Evolutionary conservation across 2,329 filamentous ascomycete species (phyloP).

Genomic region (Dothideomycetes sp.): DNA sequence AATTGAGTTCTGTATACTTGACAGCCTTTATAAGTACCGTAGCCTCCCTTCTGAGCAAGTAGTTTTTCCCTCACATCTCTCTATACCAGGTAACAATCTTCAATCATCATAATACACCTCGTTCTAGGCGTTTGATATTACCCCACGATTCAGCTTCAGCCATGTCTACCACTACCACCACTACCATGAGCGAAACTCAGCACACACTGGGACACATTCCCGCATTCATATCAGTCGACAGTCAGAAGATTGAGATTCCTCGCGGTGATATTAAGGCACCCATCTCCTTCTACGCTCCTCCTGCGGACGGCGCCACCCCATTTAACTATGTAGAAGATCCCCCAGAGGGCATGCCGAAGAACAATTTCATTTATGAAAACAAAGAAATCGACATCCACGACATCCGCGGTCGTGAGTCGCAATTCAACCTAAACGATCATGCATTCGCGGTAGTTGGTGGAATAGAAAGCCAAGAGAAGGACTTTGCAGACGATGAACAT

Average conservation of each 20-base stretch:
- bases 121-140: too few species aligned
- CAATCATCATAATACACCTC: too few species aligned
- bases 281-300: constrained; percentile 56
- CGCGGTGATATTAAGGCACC: constrained; percentile 50
- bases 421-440: constrained; percentile 59
- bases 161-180: constrained; percentile 5
- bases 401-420: constrained; percentile 57
- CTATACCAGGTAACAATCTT: too few species aligned
- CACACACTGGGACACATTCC: not conserved
- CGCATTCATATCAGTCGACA: constrained; percentile 5
- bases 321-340: constrained; percentile 51
- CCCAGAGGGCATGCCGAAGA: constrained; percentile 48
- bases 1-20: too few species aligned
- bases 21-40: not conserved
- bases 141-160: too few species aligned
- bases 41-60: too few species aligned
- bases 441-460: constrained; percentile 59
- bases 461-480: constrained; percentile 42
- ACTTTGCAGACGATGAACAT: constrained; percentile 57
- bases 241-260: constrained; percentile 26
- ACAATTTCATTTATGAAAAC: constrained; percentile 48
- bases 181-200: not conserved
- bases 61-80: not conserved
- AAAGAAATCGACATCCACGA: constrained; percentile 55
- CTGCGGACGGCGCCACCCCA: constrained; percentile 47